Evolutionary conservation across 768 basidiomycete species (phyloP).

Genomic region (Mycena filopes): DNA sequence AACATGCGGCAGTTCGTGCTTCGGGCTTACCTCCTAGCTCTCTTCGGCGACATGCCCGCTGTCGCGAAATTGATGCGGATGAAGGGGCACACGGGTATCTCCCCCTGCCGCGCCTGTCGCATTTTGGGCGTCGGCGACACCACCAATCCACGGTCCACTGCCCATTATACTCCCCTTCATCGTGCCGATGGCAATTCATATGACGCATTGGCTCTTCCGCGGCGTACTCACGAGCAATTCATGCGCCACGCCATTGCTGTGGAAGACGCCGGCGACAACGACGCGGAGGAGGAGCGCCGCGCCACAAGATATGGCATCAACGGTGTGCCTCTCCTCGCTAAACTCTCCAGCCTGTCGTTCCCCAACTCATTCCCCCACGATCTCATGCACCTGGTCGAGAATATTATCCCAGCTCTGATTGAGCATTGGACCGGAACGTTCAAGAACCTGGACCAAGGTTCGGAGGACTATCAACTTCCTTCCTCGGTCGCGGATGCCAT

Average conservation of each 20-base stretch:
- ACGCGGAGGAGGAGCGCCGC: conserved; percentile 8
- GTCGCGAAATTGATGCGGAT: conserved; percentile 12
- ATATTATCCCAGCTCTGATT: conserved; percentile 44
- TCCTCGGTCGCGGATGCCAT: conserved; percentile 46
- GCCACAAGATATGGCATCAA: conserved; percentile 36
- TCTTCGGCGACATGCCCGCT: conserved; percentile 16
- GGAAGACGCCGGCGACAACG: neutral
- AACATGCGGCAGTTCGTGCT: neutral
- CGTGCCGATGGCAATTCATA: neutral
- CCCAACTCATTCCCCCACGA: conserved; percentile 47
- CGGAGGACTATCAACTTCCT: conserved; percentile 37
- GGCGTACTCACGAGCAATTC: conserved; percentile 8
- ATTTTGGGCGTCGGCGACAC: neutral
- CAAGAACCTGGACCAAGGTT: conserved; percentile 44
- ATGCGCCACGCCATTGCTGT: conserved; percentile 2
- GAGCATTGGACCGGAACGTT: conserved; percentile 46
- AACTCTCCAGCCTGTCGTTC: conserved; percentile 40
- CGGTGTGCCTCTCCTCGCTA: conserved; percentile 36
- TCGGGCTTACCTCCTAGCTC: conserved; percentile 2
- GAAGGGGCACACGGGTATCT: conserved; percentile 7
- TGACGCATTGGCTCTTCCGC: conserved; percentile 30
- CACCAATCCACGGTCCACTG: neutral
- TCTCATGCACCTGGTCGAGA: conserved; percentile 53
- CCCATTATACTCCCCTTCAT: conserved; percentile 5
- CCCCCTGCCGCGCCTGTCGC: too few species aligned